Evolutionary conservation across 1,284 basidiomycete species (phyloP).

Genomic region (Fomitopsis schrenkii): DNA sequence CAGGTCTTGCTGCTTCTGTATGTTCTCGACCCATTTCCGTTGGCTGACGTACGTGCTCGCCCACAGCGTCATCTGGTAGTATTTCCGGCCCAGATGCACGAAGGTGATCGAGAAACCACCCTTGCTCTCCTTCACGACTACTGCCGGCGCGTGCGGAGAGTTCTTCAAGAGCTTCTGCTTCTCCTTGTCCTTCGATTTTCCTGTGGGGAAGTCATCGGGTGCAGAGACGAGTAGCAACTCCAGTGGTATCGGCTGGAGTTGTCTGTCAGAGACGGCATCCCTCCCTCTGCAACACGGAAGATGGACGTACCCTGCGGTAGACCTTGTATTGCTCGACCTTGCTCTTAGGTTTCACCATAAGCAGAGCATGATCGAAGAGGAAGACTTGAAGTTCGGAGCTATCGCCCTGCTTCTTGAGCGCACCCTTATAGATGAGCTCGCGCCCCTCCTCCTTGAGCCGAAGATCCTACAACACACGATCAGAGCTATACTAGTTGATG

Average conservation of each 20-base stretch:
- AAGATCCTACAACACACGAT: constrained; percentile 62
- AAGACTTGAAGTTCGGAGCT: constrained; percentile 90
- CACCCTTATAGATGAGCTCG: constrained; percentile 93
- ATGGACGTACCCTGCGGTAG: constrained; percentile 74
- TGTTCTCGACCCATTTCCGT: constrained; percentile 93
- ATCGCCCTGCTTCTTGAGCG: constrained; percentile 84
- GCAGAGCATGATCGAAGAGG: constrained; percentile 94
- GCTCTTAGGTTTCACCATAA: constrained; percentile 94
- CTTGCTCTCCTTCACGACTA: constrained; percentile 60
- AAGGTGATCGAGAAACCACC: constrained; percentile 92
- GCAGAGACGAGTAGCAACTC: constrained; percentile 88
- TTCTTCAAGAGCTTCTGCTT: constrained; percentile 28
- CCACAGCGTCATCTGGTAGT: constrained; percentile 93
- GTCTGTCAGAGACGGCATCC: constrained; percentile 11
- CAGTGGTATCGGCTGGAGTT: constrained; percentile 84
- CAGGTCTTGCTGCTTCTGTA: constrained; percentile 84
- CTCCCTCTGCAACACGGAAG: background rate
- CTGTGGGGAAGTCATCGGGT: constrained; percentile 57
- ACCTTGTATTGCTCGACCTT: constrained; percentile 94
- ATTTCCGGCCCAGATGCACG: constrained; percentile 89
- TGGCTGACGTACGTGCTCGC: constrained; percentile 83
- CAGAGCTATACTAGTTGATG: background rate
- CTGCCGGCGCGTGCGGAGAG: constrained; percentile 30
- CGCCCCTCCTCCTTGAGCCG: constrained; percentile 84
- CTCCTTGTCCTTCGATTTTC: constrained; percentile 19